These are phyloP conservation scores for Erythrophleum ivorense DNA, from an alignment of 331 rosid genomes.

Conservation along the genomic window DNA sequence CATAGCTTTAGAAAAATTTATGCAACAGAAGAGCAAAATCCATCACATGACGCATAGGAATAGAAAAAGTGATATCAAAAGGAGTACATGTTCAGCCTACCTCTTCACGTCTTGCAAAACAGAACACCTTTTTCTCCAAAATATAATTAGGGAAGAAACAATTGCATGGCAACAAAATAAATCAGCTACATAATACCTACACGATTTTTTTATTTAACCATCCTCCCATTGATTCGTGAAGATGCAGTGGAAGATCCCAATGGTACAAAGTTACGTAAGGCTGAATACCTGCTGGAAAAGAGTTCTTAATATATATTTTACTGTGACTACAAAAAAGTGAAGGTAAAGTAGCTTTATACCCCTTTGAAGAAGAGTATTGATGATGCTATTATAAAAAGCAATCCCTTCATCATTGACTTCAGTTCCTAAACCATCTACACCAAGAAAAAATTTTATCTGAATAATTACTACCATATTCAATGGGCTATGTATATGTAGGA, in stretches of 20 bases:
- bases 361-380: slow-evolving; percentile 80
- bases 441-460: slow-evolving; percentile 19
- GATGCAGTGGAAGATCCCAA: slow-evolving; percentile 97
- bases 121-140: neutral
- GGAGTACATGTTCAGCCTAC: neutral
- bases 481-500: neutral
- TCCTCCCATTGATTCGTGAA: slow-evolving; percentile 81
- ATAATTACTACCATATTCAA: neutral
- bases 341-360: slow-evolving; percentile 53
- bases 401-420: slow-evolving; percentile 80
- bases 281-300: slow-evolving; percentile 65
- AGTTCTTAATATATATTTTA: slow-evolving; percentile 36
- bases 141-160: slow-evolving; percentile 4
- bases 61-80: neutral
- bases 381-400: slow-evolving; percentile 71
- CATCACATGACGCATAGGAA: neutral
- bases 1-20: neutral
- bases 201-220: slow-evolving; percentile 81
- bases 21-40: neutral
- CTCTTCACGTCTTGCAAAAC: neutral
- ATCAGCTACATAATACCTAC: slow-evolving; percentile 53
- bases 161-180: slow-evolving; percentile 15
- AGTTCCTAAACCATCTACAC: slow-evolving; percentile 91
- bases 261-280: slow-evolving; percentile 90
- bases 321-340: slow-evolving; percentile 23